phyloP scores from a whole-genome alignment of 768 basidiomycete genomes.

The Lactarius pseudohatsudake region DNA sequence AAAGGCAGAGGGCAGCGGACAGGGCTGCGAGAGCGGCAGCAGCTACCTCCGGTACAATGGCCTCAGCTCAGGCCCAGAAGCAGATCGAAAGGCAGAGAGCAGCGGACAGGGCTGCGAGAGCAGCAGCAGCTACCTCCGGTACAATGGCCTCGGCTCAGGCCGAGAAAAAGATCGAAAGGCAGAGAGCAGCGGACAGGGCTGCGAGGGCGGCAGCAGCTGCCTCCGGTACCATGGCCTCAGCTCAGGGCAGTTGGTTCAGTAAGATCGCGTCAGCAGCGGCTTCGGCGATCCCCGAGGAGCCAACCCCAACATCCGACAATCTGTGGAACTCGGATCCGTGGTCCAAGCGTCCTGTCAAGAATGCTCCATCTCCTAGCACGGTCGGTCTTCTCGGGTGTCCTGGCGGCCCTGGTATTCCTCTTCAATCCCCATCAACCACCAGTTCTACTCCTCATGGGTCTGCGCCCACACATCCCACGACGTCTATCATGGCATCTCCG shows the following conservation, averaged over 20 bases:
- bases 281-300: background rate
- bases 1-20: no score
- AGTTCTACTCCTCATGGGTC: background rate
- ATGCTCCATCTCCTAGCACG: background rate
- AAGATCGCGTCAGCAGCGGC: background rate
- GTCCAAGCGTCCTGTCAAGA: background rate
- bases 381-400: background rate
- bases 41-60: no score
- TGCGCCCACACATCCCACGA: background rate
- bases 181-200: conserved; percentile 13
- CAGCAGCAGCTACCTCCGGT: no score
- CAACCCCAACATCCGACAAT: background rate
- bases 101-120: no score
- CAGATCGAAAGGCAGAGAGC: no score
- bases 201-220: background rate
- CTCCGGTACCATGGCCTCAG: conserved; percentile 5
- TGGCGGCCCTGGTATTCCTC: background rate
- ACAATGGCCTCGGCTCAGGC: no score
- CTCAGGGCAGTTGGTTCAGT: background rate
- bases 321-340: background rate
- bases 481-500: background rate
- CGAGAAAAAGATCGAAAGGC: background rate
- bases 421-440: background rate
- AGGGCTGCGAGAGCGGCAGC: no score
- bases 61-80: no score